phyloP scores from a whole-genome alignment of 208 protist species.

The Trypanosoma melophagium region DNA sequence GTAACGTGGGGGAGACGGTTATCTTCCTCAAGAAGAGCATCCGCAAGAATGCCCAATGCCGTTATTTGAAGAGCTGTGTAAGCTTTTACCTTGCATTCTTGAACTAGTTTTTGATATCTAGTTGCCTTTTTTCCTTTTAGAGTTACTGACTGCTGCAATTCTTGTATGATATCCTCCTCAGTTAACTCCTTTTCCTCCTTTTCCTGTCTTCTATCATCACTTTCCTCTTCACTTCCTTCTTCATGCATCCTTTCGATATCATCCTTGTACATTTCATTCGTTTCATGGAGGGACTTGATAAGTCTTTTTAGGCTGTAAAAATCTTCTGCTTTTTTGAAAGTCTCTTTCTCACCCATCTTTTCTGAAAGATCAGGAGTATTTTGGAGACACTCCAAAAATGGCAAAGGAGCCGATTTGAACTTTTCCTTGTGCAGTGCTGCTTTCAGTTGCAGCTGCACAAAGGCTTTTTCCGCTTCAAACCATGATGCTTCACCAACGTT shows the following conservation, averaged over 20 bases:
- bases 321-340: constrained; percentile 47
- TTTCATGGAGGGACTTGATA: constrained; percentile 29
- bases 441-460: constrained; percentile 29
- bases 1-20: constrained; percentile 44
- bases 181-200: constrained; percentile 28
- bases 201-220: constrained; percentile 26
- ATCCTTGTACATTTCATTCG: constrained; percentile 41
- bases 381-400: constrained; percentile 49
- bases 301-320: constrained; percentile 60
- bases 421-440: constrained; percentile 44
- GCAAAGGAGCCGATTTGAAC: constrained; percentile 42
- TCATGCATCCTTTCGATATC: constrained; percentile 30
- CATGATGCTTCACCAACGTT: constrained; percentile 30
- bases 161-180: constrained; percentile 25
- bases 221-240: constrained; percentile 38
- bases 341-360: constrained; percentile 39
- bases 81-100: constrained; percentile 42
- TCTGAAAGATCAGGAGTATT: constrained; percentile 53
- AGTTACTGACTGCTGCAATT: constrained; percentile 13
- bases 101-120: constrained; percentile 41
- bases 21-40: constrained; percentile 48
- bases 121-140: constrained; percentile 44
- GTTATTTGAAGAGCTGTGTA: constrained; percentile 53
- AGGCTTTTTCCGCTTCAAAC: constrained; percentile 34
- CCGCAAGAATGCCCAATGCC: constrained; percentile 47